Conservation (phyloP, 371 early-diverging fungal genomes). For the Mucor piriformis region DNA sequence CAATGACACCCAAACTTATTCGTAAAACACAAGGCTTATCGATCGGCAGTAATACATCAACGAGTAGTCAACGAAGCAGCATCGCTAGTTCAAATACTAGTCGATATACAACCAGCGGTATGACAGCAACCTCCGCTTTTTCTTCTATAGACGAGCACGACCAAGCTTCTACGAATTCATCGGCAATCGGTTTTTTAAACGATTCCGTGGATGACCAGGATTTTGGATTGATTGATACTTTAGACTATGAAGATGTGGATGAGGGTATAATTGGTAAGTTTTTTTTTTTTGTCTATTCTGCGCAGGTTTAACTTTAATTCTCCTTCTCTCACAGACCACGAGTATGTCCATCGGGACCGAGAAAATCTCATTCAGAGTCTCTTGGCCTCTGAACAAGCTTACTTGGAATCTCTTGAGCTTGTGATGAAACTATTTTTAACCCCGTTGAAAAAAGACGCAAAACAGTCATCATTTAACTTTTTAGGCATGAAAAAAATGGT, state of each 20-base stretch:
- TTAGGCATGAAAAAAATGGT: conserved; percentile 42
- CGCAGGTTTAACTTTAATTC: not conserved
- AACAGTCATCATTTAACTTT: conserved; percentile 36
- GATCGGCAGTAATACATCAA: not conserved
- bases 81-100: conserved; percentile 12
- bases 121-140: conserved; percentile 15
- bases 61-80: conserved; percentile 5
- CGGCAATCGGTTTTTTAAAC: conserved; percentile 10
- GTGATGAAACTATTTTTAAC: conserved; percentile 31
- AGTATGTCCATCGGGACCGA: conserved; percentile 36
- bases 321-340: conserved; percentile 34
- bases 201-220: not conserved
- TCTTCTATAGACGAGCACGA: conserved; percentile 14
- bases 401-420: conserved; percentile 39
- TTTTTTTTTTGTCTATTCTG: not conserved
- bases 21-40: too few species aligned
- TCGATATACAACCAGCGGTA: conserved; percentile 12
- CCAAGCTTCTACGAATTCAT: conserved; percentile 9
- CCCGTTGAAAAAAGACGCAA: conserved; percentile 35
- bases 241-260: conserved; percentile 27
- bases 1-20: too few species aligned
- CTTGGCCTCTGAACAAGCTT: conserved; percentile 37
- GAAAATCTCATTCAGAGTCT: conserved; percentile 40
- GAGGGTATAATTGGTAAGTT: conserved; percentile 33
- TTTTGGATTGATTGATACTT: conserved; percentile 7